phyloP scores from a whole-genome alignment of 1,284 basidiomycete species.

The Rhodotorula sp. region DNA sequence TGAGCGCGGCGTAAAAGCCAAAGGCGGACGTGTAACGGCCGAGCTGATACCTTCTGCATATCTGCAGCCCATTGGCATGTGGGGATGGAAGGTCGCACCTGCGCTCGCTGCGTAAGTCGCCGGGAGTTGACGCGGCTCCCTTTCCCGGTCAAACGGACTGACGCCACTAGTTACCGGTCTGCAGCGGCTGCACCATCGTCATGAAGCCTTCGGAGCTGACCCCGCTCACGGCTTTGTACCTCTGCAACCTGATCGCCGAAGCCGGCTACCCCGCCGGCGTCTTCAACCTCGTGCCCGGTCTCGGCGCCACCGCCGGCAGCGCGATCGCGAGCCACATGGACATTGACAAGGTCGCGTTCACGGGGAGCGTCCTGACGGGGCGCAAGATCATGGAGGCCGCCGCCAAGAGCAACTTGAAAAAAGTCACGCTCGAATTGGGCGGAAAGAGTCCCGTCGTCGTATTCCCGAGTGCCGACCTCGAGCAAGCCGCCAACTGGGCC shows the following conservation, averaged over 20 bases:
- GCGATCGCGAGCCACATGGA: constrained; percentile 46
- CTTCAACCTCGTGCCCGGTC: constrained; percentile 46
- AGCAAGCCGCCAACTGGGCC: constrained; percentile 42
- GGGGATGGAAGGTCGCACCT: constrained; percentile 42
- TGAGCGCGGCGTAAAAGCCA: neutral
- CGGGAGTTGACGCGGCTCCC: neutral
- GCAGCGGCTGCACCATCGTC: constrained; percentile 43
- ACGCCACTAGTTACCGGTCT: neutral
- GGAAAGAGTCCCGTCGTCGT: constrained; percentile 49
- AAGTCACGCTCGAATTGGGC: constrained; percentile 50
- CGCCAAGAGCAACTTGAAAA: constrained; percentile 49
- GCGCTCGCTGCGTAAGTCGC: constrained; percentile 31
- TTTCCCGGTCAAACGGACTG: neutral
- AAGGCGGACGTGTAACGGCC: neutral
- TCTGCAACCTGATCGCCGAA: constrained; percentile 41
- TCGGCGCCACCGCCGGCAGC: constrained; percentile 48
- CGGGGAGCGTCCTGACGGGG: constrained; percentile 47
- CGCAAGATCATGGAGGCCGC: constrained; percentile 48
- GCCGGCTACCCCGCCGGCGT: constrained; percentile 46
- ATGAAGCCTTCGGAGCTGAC: constrained; percentile 48
- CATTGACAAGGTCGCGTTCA: constrained; percentile 47
- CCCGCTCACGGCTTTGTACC: constrained; percentile 43
- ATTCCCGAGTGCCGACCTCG: constrained; percentile 42
- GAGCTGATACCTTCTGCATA: neutral
- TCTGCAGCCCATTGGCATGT: constrained; percentile 30